These are phyloP conservation scores for Juglanconis juglandina DNA, from an alignment of 2,329 filamentous ascomycete species.

Conservation along the genomic window DNA sequence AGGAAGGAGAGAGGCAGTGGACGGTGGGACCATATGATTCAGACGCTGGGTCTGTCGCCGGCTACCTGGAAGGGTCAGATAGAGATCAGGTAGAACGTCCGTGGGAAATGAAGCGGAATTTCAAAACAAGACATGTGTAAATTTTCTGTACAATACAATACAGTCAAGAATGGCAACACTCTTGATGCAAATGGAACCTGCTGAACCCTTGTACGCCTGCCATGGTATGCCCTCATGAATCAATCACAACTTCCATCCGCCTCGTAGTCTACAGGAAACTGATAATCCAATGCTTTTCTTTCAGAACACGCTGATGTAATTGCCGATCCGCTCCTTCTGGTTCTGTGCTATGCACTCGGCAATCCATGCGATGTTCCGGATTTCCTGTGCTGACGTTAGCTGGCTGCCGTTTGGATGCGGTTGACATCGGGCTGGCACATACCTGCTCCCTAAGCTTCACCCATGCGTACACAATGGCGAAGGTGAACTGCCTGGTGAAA, in stretches of 20 bases:
- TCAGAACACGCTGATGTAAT: slow-evolving; percentile 98
- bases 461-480: slow-evolving; percentile 94
- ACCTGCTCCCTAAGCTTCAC: slow-evolving; percentile 97
- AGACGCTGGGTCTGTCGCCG: slow-evolving; percentile 79
- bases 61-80: slow-evolving; percentile 92
- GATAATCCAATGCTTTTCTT: slow-evolving; percentile 22
- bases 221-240: slow-evolving; percentile 26
- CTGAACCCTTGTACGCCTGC: slow-evolving; percentile 20
- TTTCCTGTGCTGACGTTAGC: slow-evolving; percentile 66
- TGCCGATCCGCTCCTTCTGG: slow-evolving; percentile 97
- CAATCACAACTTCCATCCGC: slow-evolving; percentile 11
- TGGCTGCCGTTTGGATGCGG: slow-evolving; percentile 7
- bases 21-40: slow-evolving; percentile 81
- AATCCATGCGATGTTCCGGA: slow-evolving; percentile 99
- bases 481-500: slow-evolving; percentile 94
- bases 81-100: slow-evolving; percentile 40
- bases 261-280: slow-evolving; percentile 10
- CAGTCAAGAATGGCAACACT: slow-evolving; percentile 20
- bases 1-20: slow-evolving; percentile 86
- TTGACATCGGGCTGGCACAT: slow-evolving; percentile 30
- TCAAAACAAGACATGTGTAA: slow-evolving; percentile 41
- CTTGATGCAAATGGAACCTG: slow-evolving; percentile 15
- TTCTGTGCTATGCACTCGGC: slow-evolving; percentile 99
- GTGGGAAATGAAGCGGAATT: slow-evolving; percentile 22
- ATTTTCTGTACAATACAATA: slow-evolving; percentile 50